Evolutionary conservation across 148 eudicot genomes (phyloP).

Genomic region (Rhododendron molle): DNA sequence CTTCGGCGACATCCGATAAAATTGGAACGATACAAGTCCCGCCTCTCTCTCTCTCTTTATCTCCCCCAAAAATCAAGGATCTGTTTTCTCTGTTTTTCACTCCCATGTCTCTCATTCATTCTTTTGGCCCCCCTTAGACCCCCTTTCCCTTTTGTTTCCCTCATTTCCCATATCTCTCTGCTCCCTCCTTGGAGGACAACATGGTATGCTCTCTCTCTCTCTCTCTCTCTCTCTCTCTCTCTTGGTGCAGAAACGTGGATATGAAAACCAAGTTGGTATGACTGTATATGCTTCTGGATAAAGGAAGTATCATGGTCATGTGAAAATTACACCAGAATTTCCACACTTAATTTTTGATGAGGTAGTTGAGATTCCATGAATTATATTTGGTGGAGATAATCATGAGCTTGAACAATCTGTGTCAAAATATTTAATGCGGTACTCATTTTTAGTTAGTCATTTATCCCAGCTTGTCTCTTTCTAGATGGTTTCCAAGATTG

Average conservation of each 20-base stretch:
- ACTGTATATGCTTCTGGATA: neutral
- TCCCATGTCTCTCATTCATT: constrained; percentile 6
- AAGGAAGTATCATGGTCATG: neutral
- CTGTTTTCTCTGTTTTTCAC: constrained; percentile 1
- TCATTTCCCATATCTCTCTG: neutral
- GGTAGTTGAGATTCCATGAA: neutral
- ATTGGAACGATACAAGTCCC: too few relatives aligned
- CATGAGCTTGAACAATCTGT: neutral
- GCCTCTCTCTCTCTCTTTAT: neutral
- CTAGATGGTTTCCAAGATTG: neutral
- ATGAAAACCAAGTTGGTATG: neutral
- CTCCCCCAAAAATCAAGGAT: constrained; percentile 2
- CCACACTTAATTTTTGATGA: neutral
- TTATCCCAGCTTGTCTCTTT: neutral
- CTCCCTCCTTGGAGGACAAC: neutral
- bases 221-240: neutral
- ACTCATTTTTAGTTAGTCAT: neutral
- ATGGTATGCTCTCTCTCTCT: constrained; percentile 2
- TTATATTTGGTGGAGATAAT: neutral
- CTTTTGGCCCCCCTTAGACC: neutral
- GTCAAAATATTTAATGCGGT: neutral
- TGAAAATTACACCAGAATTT: neutral
- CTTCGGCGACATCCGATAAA: too few relatives aligned
- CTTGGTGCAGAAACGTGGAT: neutral
- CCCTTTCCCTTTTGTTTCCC: neutral